phyloP scores from a whole-genome alignment of 2,329 filamentous ascomycete species.

The Venturia effusa region DNA sequence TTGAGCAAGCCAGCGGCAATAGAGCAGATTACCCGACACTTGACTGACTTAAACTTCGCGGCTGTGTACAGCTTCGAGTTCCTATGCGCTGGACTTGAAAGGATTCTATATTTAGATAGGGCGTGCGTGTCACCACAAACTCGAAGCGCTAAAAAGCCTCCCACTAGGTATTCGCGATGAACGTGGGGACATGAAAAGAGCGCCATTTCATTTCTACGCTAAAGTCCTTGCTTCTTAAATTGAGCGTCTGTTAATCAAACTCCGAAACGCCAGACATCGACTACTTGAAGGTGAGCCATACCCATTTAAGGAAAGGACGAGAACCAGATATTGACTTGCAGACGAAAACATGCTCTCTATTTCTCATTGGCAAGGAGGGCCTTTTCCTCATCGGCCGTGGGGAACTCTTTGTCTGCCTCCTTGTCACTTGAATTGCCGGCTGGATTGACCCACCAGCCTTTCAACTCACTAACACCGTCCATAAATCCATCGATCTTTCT shows the following conservation, averaged over 20 bases:
- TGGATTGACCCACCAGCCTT: slow-evolving; percentile 8
- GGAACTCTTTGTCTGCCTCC: background rate
- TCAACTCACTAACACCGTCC: slow-evolving; percentile 1
- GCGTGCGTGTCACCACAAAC: too few relatives aligned
- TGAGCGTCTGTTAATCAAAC: background rate
- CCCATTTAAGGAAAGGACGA: background rate
- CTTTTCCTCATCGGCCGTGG: slow-evolving; percentile 9
- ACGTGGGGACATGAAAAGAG: background rate
- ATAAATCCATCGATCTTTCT: slow-evolving; percentile 5
- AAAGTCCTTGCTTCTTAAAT: background rate
- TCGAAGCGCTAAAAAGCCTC: background rate
- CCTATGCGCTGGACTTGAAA: too few relatives aligned
- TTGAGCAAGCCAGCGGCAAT: too few relatives aligned
- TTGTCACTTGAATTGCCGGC: background rate
- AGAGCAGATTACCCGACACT: too few relatives aligned
- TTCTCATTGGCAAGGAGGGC: background rate
- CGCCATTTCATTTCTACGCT: background rate
- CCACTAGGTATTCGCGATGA: background rate
- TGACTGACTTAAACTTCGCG: too few relatives aligned
- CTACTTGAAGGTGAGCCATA: background rate
- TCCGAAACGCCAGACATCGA: background rate
- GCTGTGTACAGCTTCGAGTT: too few relatives aligned
- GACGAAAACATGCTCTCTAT: background rate
- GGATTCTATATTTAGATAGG: too few relatives aligned
- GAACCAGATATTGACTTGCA: background rate